Base-by-base conservation (phyloP, 495 filamentous ascomycete genomes). In the Massariosphaeria phaeospora region DNA sequence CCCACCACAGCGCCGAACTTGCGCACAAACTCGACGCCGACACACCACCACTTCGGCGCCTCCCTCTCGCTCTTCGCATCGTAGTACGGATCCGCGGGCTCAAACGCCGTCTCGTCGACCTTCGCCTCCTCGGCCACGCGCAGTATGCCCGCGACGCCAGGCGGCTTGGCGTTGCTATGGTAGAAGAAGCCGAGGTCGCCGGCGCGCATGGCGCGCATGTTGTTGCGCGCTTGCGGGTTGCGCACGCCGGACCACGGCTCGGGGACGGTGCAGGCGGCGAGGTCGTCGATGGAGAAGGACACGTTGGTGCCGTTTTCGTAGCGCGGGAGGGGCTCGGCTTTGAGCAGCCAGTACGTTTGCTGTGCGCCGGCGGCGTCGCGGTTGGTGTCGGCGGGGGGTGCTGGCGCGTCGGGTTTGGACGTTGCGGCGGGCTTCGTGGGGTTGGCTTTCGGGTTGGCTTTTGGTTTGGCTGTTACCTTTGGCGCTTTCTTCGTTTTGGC, bases 181-280 rank as follows among this genome's bases (percentile, higher is more conserved):
- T 98, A 98, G 74, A 98, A 96, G 72, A 98, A 96, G 30, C 89
- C 91, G 36, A 86, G 73, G 57, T 98, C 93, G 34, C 93, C 91
- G 59, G 83, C 80, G 68, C 86, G 88, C 93, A 97, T 98, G 4
- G 82, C 76, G 1, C 84, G 81, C 67, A 98, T 82, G 66, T 95
- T 88, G 65, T 96, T 96, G 33, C 86, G 79, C 13, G 91, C 89
- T 73, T 70, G 70, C 35, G 69, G 56, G 55, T 84, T 85, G 47
- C 81, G 78, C 11, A 85, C 79, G 47, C 79, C 78, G 79, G 48
- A 86, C 93, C 93, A 98, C 2, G 86, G 81, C 60, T 94, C 91
- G 0, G 91, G 90, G 55, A 76, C 74, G 21, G 72, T 81, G 52
- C 78, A 80, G 6, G 78, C 77, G 13, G 76, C 75, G 21, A 98